Percentiles rank a stretch among this genome's conserved stretches.
Conservation (phyloP, 345 rosid species). For the Gossypium herbaceum region DNA sequence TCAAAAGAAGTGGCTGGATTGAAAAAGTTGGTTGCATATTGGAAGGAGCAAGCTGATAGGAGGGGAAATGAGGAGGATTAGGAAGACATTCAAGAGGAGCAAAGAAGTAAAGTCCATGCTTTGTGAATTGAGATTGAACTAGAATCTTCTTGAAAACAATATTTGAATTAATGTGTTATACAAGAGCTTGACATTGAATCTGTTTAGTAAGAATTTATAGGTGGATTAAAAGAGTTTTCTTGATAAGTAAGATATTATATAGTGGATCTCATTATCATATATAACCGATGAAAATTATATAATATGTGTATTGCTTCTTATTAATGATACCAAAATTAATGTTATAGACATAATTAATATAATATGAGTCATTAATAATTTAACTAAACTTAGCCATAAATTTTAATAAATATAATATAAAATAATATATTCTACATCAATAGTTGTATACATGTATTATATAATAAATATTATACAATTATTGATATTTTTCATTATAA, state of each 20-base stretch:
- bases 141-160: not conserved
- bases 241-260: not conserved
- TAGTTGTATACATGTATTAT: too few relatives aligned
- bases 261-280: too few relatives aligned
- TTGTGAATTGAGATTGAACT: not conserved
- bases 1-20: conserved; percentile 83
- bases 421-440: too few relatives aligned
- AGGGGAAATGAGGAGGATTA: conserved; percentile 68
- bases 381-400: too few relatives aligned
- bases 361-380: too few relatives aligned
- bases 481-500: too few relatives aligned
- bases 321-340: too few relatives aligned
- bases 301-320: too few relatives aligned
- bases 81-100: conserved; percentile 81
- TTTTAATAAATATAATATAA: too few relatives aligned
- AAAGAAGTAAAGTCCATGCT: conserved; percentile 26
- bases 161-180: not conserved
- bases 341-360: too few relatives aligned
- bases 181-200: not conserved
- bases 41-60: conserved; percentile 90
- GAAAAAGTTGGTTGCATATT: conserved; percentile 72
- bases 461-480: too few relatives aligned
- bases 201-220: not conserved
- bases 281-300: too few relatives aligned
- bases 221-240: not conserved